Conservation (phyloP, 2,329 filamentous ascomycete genomes). For the Fusarium piperis region DNA sequence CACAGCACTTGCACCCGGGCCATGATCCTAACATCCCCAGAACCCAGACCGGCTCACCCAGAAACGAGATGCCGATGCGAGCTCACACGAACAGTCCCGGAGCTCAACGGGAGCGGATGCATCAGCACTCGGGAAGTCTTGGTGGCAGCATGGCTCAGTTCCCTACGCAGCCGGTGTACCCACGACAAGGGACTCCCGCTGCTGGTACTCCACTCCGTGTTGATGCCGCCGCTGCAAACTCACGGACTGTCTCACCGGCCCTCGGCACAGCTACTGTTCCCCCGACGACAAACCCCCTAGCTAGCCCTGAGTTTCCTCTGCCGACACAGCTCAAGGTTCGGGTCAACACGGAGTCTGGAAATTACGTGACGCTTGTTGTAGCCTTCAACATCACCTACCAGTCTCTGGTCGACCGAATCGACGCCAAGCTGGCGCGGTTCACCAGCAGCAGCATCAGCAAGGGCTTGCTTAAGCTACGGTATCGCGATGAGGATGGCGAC, state of each 20-base stretch:
- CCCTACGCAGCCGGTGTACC: constrained; percentile 63
- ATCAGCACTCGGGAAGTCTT: constrained; percentile 59
- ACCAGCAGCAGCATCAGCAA: constrained; percentile 85
- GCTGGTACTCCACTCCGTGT: constrained; percentile 51
- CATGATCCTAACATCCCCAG: constrained; percentile 75
- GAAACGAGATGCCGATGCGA: constrained; percentile 72
- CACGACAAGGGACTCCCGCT: constrained; percentile 58
- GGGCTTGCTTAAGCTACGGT: constrained; percentile 86
- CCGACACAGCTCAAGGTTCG: constrained; percentile 92
- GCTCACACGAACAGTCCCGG: constrained; percentile 77
- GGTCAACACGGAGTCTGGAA: constrained; percentile 85
- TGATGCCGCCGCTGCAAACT: constrained; percentile 51
- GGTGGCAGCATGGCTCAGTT: constrained; percentile 66
- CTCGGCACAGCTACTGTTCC: constrained; percentile 49
- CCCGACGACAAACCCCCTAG: constrained; percentile 41
- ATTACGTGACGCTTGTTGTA: constrained; percentile 95
- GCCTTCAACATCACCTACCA: constrained; percentile 95
- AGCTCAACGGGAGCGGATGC: constrained; percentile 68
- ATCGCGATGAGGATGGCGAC: constrained; percentile 91
- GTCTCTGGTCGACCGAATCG: constrained; percentile 92
- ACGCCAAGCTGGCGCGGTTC: constrained; percentile 90
- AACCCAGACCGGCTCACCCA: constrained; percentile 84
- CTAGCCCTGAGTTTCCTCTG: constrained; percentile 61
- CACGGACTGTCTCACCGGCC: constrained; percentile 58
- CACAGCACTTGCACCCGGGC: constrained; percentile 71